Conservation (phyloP, 2,329 filamentous ascomycete genomes). For the Diaporthe sp. region DNA sequence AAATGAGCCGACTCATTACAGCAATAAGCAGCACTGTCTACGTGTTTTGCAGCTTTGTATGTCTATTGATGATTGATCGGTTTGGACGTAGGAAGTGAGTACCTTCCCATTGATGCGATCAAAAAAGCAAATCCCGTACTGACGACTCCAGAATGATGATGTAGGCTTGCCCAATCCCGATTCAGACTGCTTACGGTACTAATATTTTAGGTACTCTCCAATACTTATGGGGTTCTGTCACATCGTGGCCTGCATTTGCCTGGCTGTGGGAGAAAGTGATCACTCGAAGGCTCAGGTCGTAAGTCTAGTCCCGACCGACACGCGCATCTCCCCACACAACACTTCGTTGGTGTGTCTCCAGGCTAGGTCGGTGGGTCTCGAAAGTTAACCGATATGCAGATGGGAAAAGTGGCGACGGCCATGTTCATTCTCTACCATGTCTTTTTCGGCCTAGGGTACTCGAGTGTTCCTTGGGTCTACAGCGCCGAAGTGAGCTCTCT, state of each 20-base stretch:
- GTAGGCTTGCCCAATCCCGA: slow-evolving; percentile 34
- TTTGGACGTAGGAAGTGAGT: slow-evolving; percentile 56
- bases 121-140: no score
- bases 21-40: slow-evolving; percentile 63
- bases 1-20: slow-evolving; percentile 65
- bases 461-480: slow-evolving; percentile 58
- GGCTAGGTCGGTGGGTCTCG: not conserved
- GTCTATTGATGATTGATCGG: slow-evolving; percentile 56
- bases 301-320: not conserved
- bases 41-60: slow-evolving; percentile 53
- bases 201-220: slow-evolving; percentile 47
- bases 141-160: slow-evolving; percentile 53
- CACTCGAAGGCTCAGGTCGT: slow-evolving; percentile 50
- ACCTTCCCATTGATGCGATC: not conserved
- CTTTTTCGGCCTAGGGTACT: slow-evolving; percentile 57
- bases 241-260: slow-evolving; percentile 53
- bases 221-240: slow-evolving; percentile 53
- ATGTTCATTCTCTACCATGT: slow-evolving; percentile 61
- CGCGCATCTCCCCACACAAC: not conserved
- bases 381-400: slow-evolving; percentile 35
- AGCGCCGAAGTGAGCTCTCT: slow-evolving; percentile 59
- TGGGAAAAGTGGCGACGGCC: slow-evolving; percentile 56
- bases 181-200: not conserved
- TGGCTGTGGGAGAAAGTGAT: slow-evolving; percentile 38
- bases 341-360: not conserved